Evolutionary conservation across 345 rosid species (phyloP).

Genomic region (Linum usitatissimum): DNA sequence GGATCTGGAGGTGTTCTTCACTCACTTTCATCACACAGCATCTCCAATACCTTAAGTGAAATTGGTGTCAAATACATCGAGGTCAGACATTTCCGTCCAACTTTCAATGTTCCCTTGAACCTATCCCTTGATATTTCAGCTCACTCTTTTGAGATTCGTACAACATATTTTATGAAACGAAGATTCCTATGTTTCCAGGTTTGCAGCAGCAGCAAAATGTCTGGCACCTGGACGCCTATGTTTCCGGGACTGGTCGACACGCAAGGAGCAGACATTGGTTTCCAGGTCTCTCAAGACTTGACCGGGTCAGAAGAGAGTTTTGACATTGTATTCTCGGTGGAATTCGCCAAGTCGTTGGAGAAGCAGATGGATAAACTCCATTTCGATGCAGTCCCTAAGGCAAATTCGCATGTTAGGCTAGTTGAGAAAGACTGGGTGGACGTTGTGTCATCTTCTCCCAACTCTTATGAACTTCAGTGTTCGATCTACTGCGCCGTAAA

Average conservation of each 20-base stretch:
- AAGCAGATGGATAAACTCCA: constrained; percentile 32
- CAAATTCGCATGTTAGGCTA: constrained; percentile 39
- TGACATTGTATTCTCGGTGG: constrained; percentile 38
- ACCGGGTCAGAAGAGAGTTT: constrained; percentile 23
- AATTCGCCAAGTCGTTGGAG: constrained; percentile 31
- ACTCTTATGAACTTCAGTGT: constrained; percentile 48
- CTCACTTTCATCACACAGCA: constrained; percentile 42
- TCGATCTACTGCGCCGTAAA: constrained; percentile 43
- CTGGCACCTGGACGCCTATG: constrained; percentile 20
- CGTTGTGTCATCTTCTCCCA: constrained; percentile 40
- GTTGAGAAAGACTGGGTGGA: constrained; percentile 60
- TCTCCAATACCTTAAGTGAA: constrained; percentile 41
- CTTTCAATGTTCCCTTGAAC: neutral
- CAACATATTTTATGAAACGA: too few relatives aligned
- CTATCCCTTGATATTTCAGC: neutral
- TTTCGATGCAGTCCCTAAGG: constrained; percentile 30
- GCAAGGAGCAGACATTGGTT: constrained; percentile 42
- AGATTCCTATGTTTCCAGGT: constrained; percentile 42
- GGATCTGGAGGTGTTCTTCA: constrained; percentile 68
- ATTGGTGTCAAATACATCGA: constrained; percentile 52
- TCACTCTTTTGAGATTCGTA: too few relatives aligned
- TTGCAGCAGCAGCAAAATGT: constrained; percentile 18
- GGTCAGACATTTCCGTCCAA: constrained; percentile 33
- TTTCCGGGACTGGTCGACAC: constrained; percentile 42
- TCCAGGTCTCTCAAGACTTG: constrained; percentile 27